Percentiles rank a stretch among this genome's conserved stretches.
These are phyloP conservation scores for Aristolochia californica DNA, from an alignment of 164 flowering plant genomes.

Conservation along the genomic window DNA sequence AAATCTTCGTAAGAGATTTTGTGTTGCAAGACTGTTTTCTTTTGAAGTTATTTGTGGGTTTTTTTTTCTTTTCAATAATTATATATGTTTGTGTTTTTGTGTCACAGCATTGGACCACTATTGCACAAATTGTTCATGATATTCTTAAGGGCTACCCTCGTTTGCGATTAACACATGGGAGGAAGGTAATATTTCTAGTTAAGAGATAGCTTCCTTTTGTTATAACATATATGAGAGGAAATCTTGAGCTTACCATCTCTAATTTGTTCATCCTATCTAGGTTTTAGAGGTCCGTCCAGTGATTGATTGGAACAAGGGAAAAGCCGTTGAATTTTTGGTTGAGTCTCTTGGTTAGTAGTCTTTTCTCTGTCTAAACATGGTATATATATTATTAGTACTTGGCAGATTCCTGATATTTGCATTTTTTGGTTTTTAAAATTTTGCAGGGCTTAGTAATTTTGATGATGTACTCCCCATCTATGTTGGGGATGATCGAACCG, in stretches of 20 bases:
- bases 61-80: neutral
- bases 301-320: slow-evolving; percentile 94
- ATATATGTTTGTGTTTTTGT: neutral
- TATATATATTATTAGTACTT: neutral
- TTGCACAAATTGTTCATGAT: slow-evolving; percentile 66
- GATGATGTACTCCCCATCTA: slow-evolving; percentile 80
- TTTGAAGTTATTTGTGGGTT: neutral
- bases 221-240: too few relatives aligned
- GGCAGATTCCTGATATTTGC: neutral
- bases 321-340: slow-evolving; percentile 91
- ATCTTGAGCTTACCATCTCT: too few relatives aligned
- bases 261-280: slow-evolving; percentile 17
- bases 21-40: neutral
- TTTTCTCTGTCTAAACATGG: neutral
- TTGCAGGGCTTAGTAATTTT: slow-evolving; percentile 37
- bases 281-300: slow-evolving; percentile 96
- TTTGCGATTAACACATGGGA: slow-evolving; percentile 80
- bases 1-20: neutral
- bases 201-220: too few relatives aligned
- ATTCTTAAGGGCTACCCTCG: slow-evolving; percentile 74
- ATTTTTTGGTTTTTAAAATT: neutral
- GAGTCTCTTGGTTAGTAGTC: slow-evolving; percentile 66
- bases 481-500: slow-evolving; percentile 87
- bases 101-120: slow-evolving; percentile 58
- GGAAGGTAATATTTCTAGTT: slow-evolving; percentile 52